Base-by-base conservation (phyloP, 2,329 filamentous ascomycete species). In the Pseudonectria buxi region DNA sequence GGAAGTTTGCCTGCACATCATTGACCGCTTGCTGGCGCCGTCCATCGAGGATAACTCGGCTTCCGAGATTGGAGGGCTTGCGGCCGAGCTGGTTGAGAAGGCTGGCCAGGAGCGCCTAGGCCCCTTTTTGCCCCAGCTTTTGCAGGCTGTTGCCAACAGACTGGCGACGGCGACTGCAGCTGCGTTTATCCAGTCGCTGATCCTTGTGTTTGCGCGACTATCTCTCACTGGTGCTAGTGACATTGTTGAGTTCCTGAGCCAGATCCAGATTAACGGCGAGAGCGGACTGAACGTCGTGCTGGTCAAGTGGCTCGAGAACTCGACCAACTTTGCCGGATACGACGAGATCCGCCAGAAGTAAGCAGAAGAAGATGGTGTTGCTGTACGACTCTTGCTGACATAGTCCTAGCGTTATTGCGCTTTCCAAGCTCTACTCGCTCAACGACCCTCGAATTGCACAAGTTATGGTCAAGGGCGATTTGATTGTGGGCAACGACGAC, bases 301-400 rank as follows among this genome's bases (percentile, higher is more conserved):
- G 47, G 75, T 81, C 62, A 95, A 96, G 64, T 98, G 92, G 92
- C 71, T 98, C 1, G 92, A 96, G 65, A 95, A 96, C 62, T 95
- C 88, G 4, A 77, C 94, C 61, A 94, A 84, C 61, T 98, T 98
- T 63, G 88, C 88, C n/a, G 92, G 92, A 10, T 98, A 95, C 51
- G 89, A 96, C 52, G 90, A 95, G 61, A 96, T 96, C 50, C 78
- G 89, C 49, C 87, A 95, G 61, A 98, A 96, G 85, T 89, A 68
- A 61, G 80, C 68, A n/a, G 24, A 12, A 3, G 14, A 7, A 2
- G 18, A 14, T 13, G 5, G 10, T 3, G 13, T n/a, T 1, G 15
- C 18, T 13, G 26, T 6, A 15, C 7, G 24, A 13, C 24, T 32
- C 7, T 33, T 41, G 32, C 62, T 67, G 53, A 69, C 46, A 18